These are phyloP conservation scores for Coriolopsis trogii DNA, from an alignment of 1,284 basidiomycete species.

Conservation along the genomic window DNA sequence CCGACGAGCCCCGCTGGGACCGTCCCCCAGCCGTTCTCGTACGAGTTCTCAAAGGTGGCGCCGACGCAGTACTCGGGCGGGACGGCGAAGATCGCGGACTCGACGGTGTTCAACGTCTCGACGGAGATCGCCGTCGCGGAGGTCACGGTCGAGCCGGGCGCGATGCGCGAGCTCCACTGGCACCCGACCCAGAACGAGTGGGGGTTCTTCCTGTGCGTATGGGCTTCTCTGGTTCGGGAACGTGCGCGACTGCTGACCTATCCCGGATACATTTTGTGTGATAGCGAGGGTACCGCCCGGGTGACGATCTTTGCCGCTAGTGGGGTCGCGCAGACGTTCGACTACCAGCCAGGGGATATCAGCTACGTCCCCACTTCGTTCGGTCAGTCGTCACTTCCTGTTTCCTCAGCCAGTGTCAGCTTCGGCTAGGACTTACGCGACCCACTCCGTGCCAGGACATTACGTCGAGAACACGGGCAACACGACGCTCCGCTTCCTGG, in stretches of 20 bases:
- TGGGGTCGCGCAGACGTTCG: constrained; percentile 65
- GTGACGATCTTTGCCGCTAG: constrained; percentile 65
- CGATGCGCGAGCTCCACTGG: constrained; percentile 51
- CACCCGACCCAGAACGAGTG: constrained; percentile 71
- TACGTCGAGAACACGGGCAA: constrained; percentile 74
- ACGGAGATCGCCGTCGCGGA: constrained; percentile 65
- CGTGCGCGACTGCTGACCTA: neutral
- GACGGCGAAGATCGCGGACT: constrained; percentile 62
- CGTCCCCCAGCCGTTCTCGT: constrained; percentile 49
- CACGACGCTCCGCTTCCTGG: constrained; percentile 61
- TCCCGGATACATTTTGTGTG: neutral
- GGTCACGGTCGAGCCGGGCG: constrained; percentile 66
- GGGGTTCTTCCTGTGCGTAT: constrained; percentile 28
- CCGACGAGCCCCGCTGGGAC: constrained; percentile 52
- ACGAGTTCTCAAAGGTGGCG: constrained; percentile 51
- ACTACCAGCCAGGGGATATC: constrained; percentile 69
- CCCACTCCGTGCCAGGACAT: no score
- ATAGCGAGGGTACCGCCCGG: constrained; percentile 56
- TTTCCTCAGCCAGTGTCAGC: neutral
- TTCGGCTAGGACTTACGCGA: neutral
- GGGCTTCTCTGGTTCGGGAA: neutral
- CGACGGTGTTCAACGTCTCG: constrained; percentile 50
- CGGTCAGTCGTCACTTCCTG: constrained; percentile 42
- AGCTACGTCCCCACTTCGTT: constrained; percentile 60
- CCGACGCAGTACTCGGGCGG: constrained; percentile 58